Percentiles rank a stretch among this genome's conserved stretches.
Conservation (phyloP, 1,139 yeast genomes). For the Tardiomyces blankii region DNA sequence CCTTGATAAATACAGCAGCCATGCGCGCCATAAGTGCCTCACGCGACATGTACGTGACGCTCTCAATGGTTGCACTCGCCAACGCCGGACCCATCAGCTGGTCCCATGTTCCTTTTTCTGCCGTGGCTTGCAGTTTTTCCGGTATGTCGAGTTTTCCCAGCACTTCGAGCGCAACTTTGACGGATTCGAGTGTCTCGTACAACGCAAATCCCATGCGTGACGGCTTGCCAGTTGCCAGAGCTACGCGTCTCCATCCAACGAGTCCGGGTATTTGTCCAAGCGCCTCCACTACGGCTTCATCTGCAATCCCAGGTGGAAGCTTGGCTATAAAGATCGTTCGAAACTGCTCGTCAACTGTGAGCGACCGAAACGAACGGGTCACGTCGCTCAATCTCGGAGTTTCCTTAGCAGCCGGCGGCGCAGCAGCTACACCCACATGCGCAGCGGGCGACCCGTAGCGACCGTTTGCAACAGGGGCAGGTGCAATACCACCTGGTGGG, state of each 20-base stretch:
- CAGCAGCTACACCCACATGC: no score
- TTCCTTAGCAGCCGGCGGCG: no score
- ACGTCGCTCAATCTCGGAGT: no score
- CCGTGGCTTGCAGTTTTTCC: no score
- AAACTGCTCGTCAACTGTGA: constrained; percentile 20
- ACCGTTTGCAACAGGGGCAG: no score
- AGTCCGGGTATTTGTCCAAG: constrained; percentile 17
- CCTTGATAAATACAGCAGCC: constrained; percentile 8
- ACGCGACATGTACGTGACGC: constrained; percentile 11
- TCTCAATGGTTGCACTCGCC: constrained; percentile 5
- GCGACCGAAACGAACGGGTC: not conserved
- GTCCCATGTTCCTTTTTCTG: constrained; percentile 4
- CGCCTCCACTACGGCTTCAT: constrained; percentile 15
- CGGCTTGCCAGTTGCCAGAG: constrained; percentile 11
- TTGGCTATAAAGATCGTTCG: constrained; percentile 22
- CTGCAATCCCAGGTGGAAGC: constrained; percentile 22
- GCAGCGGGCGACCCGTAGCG: no score
- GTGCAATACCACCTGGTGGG: no score
- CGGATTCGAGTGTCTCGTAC: constrained; percentile 11
- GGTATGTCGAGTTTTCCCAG: constrained; percentile 12
- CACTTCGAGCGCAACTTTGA: constrained; percentile 14
- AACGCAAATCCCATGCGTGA: constrained; percentile 16
- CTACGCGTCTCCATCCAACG: constrained; percentile 13
- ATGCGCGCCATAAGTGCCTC: constrained; percentile 9
- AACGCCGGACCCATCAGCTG: not conserved